Conservation (phyloP, 2,329 filamentous ascomycete genomes). For the Fusarium ambrosium region DNA sequence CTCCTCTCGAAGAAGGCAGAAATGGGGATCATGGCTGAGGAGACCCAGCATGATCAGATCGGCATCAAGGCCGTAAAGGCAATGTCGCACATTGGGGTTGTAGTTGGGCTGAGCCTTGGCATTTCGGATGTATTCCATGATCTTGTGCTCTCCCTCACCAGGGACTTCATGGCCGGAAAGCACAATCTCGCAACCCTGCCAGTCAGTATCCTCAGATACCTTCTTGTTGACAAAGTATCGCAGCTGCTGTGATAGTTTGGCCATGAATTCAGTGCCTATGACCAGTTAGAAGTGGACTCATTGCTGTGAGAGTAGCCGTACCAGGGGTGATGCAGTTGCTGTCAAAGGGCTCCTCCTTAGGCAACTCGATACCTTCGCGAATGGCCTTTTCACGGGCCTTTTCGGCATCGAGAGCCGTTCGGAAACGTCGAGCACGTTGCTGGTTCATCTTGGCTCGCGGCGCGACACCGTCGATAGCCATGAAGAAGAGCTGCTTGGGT, state of each 20-base stretch:
- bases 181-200: conserved; percentile 97
- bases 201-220: conserved; percentile 94
- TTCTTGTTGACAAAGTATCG: conserved; percentile 99
- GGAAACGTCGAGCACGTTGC: conserved; percentile 93
- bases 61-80: conserved; percentile 95
- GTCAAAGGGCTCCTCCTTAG: conserved; percentile 95
- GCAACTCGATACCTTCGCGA: conserved; percentile 88
- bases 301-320: conserved; percentile 38
- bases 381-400: conserved; percentile 93
- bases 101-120: conserved; percentile 96
- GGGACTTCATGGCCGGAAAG: conserved; percentile 98
- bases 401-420: conserved; percentile 93
- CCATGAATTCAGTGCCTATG: conserved; percentile 91
- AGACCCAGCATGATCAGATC: conserved; percentile 99
- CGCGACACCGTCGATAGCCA: conserved; percentile 98
- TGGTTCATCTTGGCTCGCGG: conserved; percentile 99
- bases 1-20: conserved; percentile 95
- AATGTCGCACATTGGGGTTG: conserved; percentile 93
- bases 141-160: conserved; percentile 98
- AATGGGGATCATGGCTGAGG: conserved; percentile 97
- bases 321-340: conserved; percentile 99
- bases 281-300: conserved; percentile 29
- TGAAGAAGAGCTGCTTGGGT: conserved; percentile 98
- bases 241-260: conserved; percentile 90
- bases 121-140: conserved; percentile 99